Evolutionary conservation across 257 asterid species (phyloP).

Genomic region (Solanum medicagineum): DNA sequence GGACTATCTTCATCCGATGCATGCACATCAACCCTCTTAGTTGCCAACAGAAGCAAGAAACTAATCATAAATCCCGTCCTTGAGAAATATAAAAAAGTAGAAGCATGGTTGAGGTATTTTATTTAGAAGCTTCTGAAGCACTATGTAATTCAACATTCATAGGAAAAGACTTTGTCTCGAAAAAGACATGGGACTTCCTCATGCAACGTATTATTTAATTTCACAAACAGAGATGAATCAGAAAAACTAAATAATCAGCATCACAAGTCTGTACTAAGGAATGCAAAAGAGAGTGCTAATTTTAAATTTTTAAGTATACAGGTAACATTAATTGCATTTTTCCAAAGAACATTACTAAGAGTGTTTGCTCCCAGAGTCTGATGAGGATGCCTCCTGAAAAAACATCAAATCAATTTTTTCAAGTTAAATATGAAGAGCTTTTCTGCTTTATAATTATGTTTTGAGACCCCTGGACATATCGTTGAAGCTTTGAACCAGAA

Average conservation of each 20-base stretch:
- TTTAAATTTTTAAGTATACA: background rate
- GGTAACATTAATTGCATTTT: background rate
- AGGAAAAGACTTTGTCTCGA: background rate
- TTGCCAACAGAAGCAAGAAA: conserved; percentile 14
- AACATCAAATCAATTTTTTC: background rate
- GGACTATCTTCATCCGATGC: conserved; percentile 93
- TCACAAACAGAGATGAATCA: background rate
- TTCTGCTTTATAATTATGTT: background rate
- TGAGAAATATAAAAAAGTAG: background rate
- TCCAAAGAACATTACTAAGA: background rate
- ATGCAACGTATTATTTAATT: background rate
- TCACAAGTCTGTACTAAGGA: background rate
- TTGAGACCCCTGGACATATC: background rate
- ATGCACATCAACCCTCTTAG: conserved; percentile 93
- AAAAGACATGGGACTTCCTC: background rate
- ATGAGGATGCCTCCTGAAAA: background rate
- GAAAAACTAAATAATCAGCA: background rate
- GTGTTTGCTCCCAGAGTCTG: background rate
- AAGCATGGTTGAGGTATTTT: background rate
- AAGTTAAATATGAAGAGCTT: background rate
- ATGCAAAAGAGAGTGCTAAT: background rate
- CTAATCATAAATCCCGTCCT: background rate
- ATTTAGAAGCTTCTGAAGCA: background rate
- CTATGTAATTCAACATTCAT: background rate
- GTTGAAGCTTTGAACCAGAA: background rate